Evolutionary conservation across 2,329 filamentous ascomycete species (phyloP).

Genomic region (Pseudogymnoascus sp.): DNA sequence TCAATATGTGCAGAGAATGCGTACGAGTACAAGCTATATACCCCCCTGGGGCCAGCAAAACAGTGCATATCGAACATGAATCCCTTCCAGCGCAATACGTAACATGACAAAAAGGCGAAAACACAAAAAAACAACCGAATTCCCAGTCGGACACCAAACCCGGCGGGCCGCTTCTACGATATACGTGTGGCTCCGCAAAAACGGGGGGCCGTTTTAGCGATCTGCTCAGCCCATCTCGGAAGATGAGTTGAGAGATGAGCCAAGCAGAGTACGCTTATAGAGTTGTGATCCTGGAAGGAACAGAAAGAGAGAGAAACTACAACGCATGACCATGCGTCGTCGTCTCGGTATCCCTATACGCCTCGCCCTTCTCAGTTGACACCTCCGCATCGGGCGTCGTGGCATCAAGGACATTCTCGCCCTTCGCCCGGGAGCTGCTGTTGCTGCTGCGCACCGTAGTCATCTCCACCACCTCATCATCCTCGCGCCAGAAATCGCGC

Average conservation of each 20-base stretch:
- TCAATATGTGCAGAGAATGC: not conserved
- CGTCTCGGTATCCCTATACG: not conserved
- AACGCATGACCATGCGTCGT: not conserved
- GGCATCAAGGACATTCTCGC: not conserved
- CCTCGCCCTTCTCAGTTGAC: not conserved
- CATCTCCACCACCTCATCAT: constrained; percentile 19
- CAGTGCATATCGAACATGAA: not conserved
- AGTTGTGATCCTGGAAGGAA: not conserved
- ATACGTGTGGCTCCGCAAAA: constrained; percentile 5
- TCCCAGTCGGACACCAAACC: constrained; percentile 2
- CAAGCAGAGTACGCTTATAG: not conserved
- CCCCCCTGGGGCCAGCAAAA: not conserved
- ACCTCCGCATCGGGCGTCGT: not conserved
- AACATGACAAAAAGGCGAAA: not conserved
- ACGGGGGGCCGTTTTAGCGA: not conserved
- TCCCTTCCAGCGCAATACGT: not conserved
- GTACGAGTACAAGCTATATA: constrained; percentile 3
- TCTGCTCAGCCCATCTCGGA: not conserved
- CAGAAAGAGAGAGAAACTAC: not conserved
- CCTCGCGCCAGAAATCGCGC: constrained; percentile 61
- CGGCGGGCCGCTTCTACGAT: constrained; percentile 2
- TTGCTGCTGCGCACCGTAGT: not conserved
- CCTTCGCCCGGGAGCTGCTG: not conserved
- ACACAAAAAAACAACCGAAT: not conserved
- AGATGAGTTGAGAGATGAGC: not conserved